A percentile compares a stretch with the other conserved stretches of the same genome.
These are phyloP conservation scores for Saccharomycopsis olivae DNA, from an alignment of 805 yeast genomes.

Conservation along the genomic window DNA sequence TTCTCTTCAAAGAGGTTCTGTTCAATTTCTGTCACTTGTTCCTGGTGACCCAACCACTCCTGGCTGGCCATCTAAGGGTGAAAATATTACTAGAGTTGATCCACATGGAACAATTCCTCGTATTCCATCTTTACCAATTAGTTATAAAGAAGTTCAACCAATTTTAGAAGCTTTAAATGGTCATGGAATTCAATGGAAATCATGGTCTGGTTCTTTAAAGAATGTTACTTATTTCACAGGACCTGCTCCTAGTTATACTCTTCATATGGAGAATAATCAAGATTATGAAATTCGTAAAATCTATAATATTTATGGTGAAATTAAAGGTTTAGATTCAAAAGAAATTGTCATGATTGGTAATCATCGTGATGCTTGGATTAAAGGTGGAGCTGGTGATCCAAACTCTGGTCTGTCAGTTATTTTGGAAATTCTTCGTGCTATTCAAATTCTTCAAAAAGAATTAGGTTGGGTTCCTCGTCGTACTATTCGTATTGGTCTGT, in stretches of 20 bases:
- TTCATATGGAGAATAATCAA: constrained; percentile 52
- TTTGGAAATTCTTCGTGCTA: constrained; percentile 52
- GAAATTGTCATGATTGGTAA: constrained; percentile 60
- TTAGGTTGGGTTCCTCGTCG: constrained; percentile 56
- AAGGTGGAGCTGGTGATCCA: constrained; percentile 74
- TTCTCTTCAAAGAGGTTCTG: constrained; percentile 68
- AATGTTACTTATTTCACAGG: constrained; percentile 43
- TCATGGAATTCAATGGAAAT: constrained; percentile 35
- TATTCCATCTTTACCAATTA: constrained; percentile 65
- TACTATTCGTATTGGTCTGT: constrained; percentile 58
- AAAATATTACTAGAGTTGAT: constrained; percentile 37
- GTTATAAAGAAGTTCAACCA: constrained; percentile 52
- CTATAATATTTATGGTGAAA: constrained; percentile 50
- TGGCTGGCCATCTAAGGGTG: constrained; percentile 44
- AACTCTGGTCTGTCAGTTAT: constrained; percentile 61
- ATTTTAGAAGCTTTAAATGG: constrained; percentile 50
- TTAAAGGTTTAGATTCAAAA: constrained; percentile 41
- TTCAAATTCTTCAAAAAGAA: constrained; percentile 35
- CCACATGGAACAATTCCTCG: constrained; percentile 44
- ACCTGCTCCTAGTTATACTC: constrained; percentile 31
- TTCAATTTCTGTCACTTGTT: constrained; percentile 43
- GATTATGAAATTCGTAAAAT: constrained; percentile 51
- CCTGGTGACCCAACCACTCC: constrained; percentile 83
- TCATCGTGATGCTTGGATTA: constrained; percentile 75
- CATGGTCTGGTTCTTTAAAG: constrained; percentile 36